phyloP scores from a whole-genome alignment of 176 grass and related monocot genomes.

The Aegilops speltoides region DNA sequence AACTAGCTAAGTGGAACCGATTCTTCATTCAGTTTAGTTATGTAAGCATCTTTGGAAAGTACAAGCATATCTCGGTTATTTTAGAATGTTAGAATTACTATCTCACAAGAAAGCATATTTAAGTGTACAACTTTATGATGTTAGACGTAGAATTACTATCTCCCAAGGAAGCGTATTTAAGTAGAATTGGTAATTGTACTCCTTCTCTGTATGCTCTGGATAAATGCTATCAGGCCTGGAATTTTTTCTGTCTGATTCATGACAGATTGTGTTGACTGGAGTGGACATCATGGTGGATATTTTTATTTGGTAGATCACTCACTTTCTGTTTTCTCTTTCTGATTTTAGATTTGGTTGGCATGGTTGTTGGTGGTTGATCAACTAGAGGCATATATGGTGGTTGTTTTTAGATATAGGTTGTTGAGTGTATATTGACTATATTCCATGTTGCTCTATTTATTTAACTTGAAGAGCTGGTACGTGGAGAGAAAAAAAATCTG shows the following conservation, averaged over 20 bases:
- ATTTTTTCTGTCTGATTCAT: slow-evolving; percentile 22
- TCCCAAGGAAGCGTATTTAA: slow-evolving; percentile 7
- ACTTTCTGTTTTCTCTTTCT: slow-evolving; percentile 21
- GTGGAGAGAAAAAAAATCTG: not conserved
- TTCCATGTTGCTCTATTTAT: slow-evolving; percentile 18
- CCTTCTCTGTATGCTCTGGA: not conserved
- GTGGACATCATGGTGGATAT: not conserved
- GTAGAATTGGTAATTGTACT: not conserved
- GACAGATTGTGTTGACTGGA: slow-evolving; percentile 19
- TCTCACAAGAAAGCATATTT: slow-evolving; percentile 9
- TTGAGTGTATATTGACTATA: not conserved
- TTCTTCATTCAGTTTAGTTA: not conserved
- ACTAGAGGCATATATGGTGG: slow-evolving; percentile 38
- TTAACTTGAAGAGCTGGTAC: slow-evolving; percentile 3
- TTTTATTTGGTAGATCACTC: slow-evolving; percentile 8
- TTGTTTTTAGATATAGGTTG: slow-evolving; percentile 39
- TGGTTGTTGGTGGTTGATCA: slow-evolving; percentile 52
- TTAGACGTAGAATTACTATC: not conserved
- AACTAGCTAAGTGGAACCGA: slow-evolving; percentile 1
- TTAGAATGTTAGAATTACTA: slow-evolving; percentile 5
- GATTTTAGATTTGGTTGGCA: slow-evolving; percentile 42
- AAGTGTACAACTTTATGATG: not conserved
- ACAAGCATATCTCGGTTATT: not conserved
- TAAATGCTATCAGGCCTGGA: not conserved
- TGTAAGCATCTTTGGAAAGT: not conserved